Percentiles rank a stretch among this genome's conserved stretches.
These are phyloP conservation scores for Diddensiella santjacobensis DNA, from an alignment of 805 yeast species.

Conservation along the genomic window DNA sequence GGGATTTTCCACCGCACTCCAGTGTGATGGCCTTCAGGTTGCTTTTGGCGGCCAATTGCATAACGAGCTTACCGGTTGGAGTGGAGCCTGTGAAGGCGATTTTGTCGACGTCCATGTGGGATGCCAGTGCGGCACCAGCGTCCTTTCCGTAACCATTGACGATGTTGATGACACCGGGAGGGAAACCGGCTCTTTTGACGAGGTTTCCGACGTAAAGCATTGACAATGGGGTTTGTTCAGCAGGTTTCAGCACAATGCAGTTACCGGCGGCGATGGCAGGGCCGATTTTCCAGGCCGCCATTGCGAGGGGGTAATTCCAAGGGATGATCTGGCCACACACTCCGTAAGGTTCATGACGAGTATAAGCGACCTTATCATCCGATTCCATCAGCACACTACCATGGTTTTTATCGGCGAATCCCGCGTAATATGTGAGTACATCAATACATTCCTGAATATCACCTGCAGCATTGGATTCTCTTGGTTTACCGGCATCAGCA, in stretches of 20 bases:
- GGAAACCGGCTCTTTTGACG: slow-evolving; percentile 65
- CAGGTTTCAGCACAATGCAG: slow-evolving; percentile 64
- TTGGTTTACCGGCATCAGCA: slow-evolving; percentile 84
- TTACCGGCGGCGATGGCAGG: slow-evolving; percentile 83
- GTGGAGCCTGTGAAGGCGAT: slow-evolving; percentile 95
- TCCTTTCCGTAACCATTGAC: slow-evolving; percentile 64
- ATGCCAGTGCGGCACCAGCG: slow-evolving; percentile 65
- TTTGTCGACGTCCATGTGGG: slow-evolving; percentile 68
- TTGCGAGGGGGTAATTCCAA: slow-evolving; percentile 67
- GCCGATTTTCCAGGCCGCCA: slow-evolving; percentile 79
- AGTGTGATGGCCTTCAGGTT: slow-evolving; percentile 83
- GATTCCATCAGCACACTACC: slow-evolving; percentile 64
- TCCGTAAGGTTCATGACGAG: slow-evolving; percentile 63
- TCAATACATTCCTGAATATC: slow-evolving; percentile 39
- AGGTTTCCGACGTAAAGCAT: slow-evolving; percentile 56
- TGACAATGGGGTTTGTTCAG: slow-evolving; percentile 74
- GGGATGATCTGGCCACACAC: slow-evolving; percentile 69
- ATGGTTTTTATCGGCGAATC: slow-evolving; percentile 66
- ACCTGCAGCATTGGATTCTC: slow-evolving; percentile 16
- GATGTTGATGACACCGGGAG: slow-evolving; percentile 71
- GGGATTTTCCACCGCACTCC: slow-evolving; percentile 96
- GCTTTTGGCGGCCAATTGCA: slow-evolving; percentile 65
- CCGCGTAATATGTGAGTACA: slow-evolving; percentile 63
- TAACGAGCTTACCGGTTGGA: slow-evolving; percentile 76
- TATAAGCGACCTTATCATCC: slow-evolving; percentile 58